phyloP scores from a whole-genome alignment of 2,329 filamentous ascomycete species.

The Helotiales sp. region DNA sequence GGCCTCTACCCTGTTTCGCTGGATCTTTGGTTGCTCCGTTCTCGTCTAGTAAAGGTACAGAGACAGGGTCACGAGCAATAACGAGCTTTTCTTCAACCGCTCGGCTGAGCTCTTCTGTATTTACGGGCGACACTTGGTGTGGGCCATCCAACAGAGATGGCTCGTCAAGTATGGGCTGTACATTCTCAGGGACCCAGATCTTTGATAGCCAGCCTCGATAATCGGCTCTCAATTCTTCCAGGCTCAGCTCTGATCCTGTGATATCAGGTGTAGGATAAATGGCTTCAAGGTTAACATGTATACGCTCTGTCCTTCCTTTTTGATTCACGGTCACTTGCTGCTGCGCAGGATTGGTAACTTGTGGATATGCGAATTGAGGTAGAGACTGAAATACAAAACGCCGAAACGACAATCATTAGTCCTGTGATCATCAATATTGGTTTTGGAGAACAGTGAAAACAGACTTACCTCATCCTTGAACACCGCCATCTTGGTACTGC shows the following conservation, averaged over 20 bases:
- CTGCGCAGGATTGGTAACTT: constrained; percentile 66
- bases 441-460: constrained; percentile 37
- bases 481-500: constrained; percentile 79
- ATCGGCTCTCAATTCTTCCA: constrained; percentile 86
- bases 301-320: constrained; percentile 78
- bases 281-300: constrained; percentile 82
- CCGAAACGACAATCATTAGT: constrained; percentile 75
- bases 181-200: constrained; percentile 48
- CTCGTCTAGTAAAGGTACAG: constrained; percentile 52
- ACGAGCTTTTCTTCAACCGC: constrained; percentile 37
- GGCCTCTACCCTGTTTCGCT: constrained; percentile 49
- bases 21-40: constrained; percentile 54
- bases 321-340: constrained; percentile 82
- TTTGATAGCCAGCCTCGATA: constrained; percentile 68
- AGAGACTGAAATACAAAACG: constrained; percentile 60
- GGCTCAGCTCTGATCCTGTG: constrained; percentile 75
- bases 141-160: constrained; percentile 6
- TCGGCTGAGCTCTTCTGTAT: constrained; percentile 23
- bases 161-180: neutral
- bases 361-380: constrained; percentile 52
- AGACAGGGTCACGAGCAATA: constrained; percentile 37
- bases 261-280: constrained; percentile 79
- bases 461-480: constrained; percentile 94
- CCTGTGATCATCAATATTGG: constrained; percentile 89
- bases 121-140: constrained; percentile 15